phyloP scores from a whole-genome alignment of 768 basidiomycete genomes.

The Macrolepiota dolichaula region DNA sequence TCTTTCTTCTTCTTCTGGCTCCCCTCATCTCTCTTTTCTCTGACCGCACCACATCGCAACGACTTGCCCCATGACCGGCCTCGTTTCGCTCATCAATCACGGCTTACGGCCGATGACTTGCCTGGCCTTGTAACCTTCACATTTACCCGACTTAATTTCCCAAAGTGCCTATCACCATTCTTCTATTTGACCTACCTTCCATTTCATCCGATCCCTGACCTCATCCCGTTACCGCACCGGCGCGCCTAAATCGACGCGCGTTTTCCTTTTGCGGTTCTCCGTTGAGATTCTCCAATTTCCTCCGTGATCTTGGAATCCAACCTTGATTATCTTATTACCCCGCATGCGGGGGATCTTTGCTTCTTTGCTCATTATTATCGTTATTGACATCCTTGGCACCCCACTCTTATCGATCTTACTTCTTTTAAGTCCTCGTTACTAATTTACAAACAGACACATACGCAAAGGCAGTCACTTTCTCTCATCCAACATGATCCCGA shows the following conservation, averaged over 20 bases:
- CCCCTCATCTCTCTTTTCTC: slow-evolving; percentile 13
- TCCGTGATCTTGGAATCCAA: not conserved
- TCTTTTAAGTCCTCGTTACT: slow-evolving; percentile 2
- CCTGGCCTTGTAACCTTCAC: not conserved
- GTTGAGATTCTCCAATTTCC: not conserved
- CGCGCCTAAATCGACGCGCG: not conserved
- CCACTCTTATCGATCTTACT: slow-evolving; percentile 11
- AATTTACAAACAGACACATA: slow-evolving; percentile 25
- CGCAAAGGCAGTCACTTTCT: slow-evolving; percentile 33
- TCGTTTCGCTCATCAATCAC: not conserved
- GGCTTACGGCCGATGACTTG: not conserved
- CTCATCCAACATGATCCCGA: slow-evolving; percentile 35
- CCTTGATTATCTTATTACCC: slow-evolving; percentile 4
- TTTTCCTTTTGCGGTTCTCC: slow-evolving; percentile 3
- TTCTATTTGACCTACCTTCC: slow-evolving; percentile 1
- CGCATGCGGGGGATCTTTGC: not conserved
- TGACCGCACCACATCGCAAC: not conserved
- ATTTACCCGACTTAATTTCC: not conserved
- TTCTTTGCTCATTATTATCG: not conserved
- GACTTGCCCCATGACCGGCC: slow-evolving; percentile 7
- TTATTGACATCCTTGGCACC: slow-evolving; percentile 5
- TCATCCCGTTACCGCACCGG: not conserved
- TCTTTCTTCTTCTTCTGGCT: slow-evolving; percentile 20
- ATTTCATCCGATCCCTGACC: slow-evolving; percentile 10
- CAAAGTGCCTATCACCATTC: slow-evolving; percentile 2